These are phyloP conservation scores for Pisolithus thermaeus DNA, from an alignment of 1,284 basidiomycete genomes.

Conservation along the genomic window DNA sequence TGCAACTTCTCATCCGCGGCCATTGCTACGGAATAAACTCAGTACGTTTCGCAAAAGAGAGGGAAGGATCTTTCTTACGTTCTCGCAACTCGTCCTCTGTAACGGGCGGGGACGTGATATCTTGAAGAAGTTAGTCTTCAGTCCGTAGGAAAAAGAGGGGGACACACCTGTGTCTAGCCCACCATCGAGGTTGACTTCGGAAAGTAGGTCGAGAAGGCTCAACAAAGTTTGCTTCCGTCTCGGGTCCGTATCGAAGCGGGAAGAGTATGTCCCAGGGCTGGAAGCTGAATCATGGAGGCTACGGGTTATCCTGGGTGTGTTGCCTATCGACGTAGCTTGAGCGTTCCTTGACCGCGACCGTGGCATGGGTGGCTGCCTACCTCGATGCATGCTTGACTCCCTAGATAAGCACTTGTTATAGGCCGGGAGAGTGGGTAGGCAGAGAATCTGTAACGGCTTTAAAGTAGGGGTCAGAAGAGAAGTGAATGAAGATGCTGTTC, in stretches of 20 bases:
- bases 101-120: constrained; percentile 34
- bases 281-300: constrained; percentile 29
- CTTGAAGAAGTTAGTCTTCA: constrained; percentile 16
- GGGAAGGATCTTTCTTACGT: constrained; percentile 26
- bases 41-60: constrained; percentile 3
- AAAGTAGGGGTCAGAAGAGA: constrained; percentile 25
- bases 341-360: constrained; percentile 24
- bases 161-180: constrained; percentile 39
- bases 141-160: not conserved
- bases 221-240: constrained; percentile 58
- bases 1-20: constrained; percentile 30
- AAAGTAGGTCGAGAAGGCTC: constrained; percentile 55
- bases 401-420: constrained; percentile 19
- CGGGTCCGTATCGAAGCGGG: constrained; percentile 26
- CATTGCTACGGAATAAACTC: constrained; percentile 17
- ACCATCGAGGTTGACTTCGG: constrained; percentile 53
- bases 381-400: constrained; percentile 25
- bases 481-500: constrained; percentile 20
- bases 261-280: constrained; percentile 22
- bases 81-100: constrained; percentile 64
- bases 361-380: constrained; percentile 26
- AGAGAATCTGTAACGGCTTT: constrained; percentile 23
- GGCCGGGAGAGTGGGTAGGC: constrained; percentile 16
- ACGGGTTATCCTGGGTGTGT: constrained; percentile 18
- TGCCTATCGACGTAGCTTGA: constrained; percentile 22